Base-by-base conservation (phyloP, 2,329 filamentous ascomycete genomes). In the Apiospora aurea region DNA sequence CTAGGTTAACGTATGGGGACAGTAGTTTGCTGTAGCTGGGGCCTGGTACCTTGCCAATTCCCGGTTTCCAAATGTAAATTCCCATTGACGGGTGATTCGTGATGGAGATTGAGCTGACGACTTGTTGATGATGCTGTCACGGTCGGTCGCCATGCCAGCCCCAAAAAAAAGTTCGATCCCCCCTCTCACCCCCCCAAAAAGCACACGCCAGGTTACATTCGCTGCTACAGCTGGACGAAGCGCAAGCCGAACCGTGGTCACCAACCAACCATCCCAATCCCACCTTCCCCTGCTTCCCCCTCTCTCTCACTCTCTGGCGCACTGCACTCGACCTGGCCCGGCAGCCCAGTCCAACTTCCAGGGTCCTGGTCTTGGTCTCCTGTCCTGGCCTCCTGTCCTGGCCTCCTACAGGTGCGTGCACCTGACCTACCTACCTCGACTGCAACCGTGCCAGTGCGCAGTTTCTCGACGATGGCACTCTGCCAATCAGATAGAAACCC, bases 351-450 rank as follows among this genome's bases (percentile, higher is more conserved):
- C 26, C 26, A 29, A 29, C 26, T 61, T 38, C 53, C 53, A 61
- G 53, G 53, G 53, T 61, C 53, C 34, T 38, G 53, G 14, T 6
- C n/a, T n/a, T 38, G 53, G 14, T 29, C 26, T 29, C 26, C 26
- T 29, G 26, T 29, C 26, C 26, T 29, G 26, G 26, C 26, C 26
- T 1, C 26, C 26, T 29, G 26, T 29, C 26, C 26, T 29, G 26
- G 26, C n/a, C 53, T 61, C 26, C 16, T 34, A 61, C 53, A 61
- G 53, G 53, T 61, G 53, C 53, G 53, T 61, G 57, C 57, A 64
- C 34, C 57, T 64, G 26, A 29, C 26, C 26, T 29, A 29, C 26
- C 26, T 29, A 34, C 34, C 57, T 61, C 53, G 34, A 38, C 57
- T 64, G 57, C 57, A 24, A 64, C 29, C 11, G 18, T 41, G 34